Percentiles rank a stretch among this genome's conserved stretches.
phyloP scores from a whole-genome alignment of 108 stramenopile species.

The Cyclotella atomus region DNA sequence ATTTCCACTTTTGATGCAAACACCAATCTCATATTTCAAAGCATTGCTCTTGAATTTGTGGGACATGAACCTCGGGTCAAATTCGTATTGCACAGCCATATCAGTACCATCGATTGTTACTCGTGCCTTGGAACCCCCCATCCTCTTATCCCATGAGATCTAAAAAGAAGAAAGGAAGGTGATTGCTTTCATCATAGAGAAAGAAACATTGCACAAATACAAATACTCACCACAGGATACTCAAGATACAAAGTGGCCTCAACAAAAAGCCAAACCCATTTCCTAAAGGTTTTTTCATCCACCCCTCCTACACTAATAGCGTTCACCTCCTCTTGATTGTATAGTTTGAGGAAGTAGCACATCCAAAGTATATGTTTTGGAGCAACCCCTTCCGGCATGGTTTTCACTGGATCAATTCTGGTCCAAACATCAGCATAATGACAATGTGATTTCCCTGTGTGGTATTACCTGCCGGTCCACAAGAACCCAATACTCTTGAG shows the following conservation, averaged over 20 bases:
- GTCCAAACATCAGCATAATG: not conserved
- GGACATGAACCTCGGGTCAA: conserved; percentile 15
- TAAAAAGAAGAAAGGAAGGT: not conserved
- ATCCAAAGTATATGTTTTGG: conserved; percentile 2
- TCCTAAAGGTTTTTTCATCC: conserved; percentile 7
- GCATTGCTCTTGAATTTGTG: conserved; percentile 26
- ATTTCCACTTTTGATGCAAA: conserved; percentile 24
- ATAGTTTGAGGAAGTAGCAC: not conserved
- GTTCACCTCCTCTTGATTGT: not conserved
- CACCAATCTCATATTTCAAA: conserved; percentile 35
- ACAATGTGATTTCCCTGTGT: too few species aligned
- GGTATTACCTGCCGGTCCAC: not conserved
- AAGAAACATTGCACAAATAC: not conserved
- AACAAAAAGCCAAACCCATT: conserved; percentile 32
- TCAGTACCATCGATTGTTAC: conserved; percentile 28
- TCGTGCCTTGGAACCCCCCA: not conserved
- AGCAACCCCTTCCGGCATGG: not conserved
- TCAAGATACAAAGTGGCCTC: conserved; percentile 27
- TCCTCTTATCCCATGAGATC: conserved; percentile 15
- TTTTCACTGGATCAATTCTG: not conserved
- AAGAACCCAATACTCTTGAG: not conserved
- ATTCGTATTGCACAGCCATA: conserved; percentile 25
- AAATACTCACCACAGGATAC: conserved; percentile 24
- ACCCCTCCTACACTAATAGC: not conserved
- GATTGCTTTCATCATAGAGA: not conserved